These are phyloP conservation scores for Chlorella variabilis DNA, from an alignment of 163 green algal species.

Conservation along the genomic window DNA sequence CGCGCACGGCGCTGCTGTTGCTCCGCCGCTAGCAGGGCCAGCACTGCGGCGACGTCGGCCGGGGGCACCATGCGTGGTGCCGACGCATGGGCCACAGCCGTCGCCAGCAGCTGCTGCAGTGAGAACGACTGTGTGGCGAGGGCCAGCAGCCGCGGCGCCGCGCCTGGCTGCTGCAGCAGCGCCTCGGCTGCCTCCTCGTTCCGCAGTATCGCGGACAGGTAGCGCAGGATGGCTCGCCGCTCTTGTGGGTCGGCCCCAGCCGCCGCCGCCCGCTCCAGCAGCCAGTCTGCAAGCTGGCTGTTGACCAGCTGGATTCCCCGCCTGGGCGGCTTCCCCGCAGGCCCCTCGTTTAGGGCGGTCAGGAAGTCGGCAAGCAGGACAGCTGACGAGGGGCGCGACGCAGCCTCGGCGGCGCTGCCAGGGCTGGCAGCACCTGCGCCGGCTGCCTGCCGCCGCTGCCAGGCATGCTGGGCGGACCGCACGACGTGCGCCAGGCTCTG, in stretches of 20 bases:
- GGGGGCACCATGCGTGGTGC: not conserved
- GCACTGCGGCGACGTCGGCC: conserved; percentile 30
- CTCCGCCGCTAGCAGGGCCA: conserved; percentile 28
- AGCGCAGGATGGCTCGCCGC: not conserved
- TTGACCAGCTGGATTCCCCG: not conserved
- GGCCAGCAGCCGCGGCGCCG: conserved; percentile 60
- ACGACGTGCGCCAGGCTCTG: not conserved
- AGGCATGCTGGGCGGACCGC: not conserved
- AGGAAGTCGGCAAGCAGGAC: conserved; percentile 28
- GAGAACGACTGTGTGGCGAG: conserved; percentile 35
- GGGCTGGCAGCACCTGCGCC: not conserved
- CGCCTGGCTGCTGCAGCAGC: conserved; percentile 59
- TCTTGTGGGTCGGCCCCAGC: not conserved
- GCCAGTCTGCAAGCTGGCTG: conserved; percentile 54
- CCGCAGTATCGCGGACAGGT: conserved; percentile 1
- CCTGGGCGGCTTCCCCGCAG: not conserved
- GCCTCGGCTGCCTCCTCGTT: conserved; percentile 19
- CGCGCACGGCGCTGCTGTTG: not conserved
- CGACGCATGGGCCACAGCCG: conserved; percentile 29
- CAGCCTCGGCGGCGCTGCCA: no score
- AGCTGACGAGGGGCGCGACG: conserved; percentile 2
- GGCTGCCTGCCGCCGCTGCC: conserved; percentile 22
- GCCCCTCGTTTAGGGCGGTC: conserved; percentile 4
- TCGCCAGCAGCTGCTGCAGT: conserved; percentile 41
- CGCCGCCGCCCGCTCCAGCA: conserved; percentile 41